Percentiles rank a stretch among this genome's conserved stretches.
Conservation (phyloP, 2,329 filamentous ascomycete genomes). For the Diaporthe sp. region DNA sequence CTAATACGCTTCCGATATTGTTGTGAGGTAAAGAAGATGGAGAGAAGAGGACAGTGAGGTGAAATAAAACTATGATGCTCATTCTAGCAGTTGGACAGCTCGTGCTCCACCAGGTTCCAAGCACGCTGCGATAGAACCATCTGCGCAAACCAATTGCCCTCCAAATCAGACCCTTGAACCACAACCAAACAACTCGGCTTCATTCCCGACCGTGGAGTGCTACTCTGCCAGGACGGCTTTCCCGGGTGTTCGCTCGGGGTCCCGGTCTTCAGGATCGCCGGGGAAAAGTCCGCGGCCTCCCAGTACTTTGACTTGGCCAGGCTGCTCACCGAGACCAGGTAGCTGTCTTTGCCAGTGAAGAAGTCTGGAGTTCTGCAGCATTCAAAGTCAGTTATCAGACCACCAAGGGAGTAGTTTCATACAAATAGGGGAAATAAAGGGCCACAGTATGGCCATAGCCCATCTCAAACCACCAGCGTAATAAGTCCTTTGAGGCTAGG, state of each 20-base stretch:
- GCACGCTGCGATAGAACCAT: conserved; percentile 7
- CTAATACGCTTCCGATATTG: background rate
- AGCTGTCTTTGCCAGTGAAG: conserved; percentile 9
- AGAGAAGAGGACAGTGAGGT: no score
- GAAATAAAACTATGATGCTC: background rate
- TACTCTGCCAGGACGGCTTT: conserved; percentile 17
- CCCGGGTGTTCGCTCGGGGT: background rate
- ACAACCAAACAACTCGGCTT: conserved; percentile 24
- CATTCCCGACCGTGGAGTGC: conserved; percentile 14
- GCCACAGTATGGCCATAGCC: no score
- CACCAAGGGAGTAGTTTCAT: no score
- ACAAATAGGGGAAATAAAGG: no score
- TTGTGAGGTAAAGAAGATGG: background rate
- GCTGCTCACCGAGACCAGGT: conserved; percentile 19
- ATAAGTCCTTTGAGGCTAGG: no score
- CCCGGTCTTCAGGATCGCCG: conserved; percentile 36
- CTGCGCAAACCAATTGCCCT: conserved; percentile 18
- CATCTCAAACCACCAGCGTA: no score
- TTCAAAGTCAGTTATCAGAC: no score
- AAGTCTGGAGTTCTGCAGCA: conserved; percentile 3
- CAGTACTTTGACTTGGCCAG: conserved; percentile 46
- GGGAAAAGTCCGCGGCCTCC: conserved; percentile 49
- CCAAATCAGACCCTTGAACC: conserved; percentile 16
- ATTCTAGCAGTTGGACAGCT: background rate
- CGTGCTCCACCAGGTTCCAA: background rate